A percentile compares a stretch with the other conserved stretches of the same genome.
phyloP scores from a whole-genome alignment of 371 early-diverging fungal genomes.

The Blakeslea trispora region DNA sequence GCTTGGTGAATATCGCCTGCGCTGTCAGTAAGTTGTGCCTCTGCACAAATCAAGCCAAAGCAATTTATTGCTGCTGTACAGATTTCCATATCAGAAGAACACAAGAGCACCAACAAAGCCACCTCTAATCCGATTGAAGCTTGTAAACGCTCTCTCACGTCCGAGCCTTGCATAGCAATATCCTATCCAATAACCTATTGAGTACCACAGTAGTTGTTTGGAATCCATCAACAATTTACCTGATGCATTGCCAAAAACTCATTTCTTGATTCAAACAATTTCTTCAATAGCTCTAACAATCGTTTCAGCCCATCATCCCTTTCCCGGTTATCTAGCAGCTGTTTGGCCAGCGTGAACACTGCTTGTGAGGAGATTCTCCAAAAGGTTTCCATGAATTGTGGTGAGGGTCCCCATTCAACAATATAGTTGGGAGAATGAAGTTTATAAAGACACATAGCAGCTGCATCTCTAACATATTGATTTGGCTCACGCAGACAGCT shows the following conservation, averaged over 20 bases:
- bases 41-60: conserved; percentile 65
- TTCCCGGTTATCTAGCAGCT: conserved; percentile 56
- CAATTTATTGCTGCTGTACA: conserved; percentile 64
- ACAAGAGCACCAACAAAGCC: conserved; percentile 74
- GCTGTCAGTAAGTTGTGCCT: conserved; percentile 62
- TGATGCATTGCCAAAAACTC: conserved; percentile 58
- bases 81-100: conserved; percentile 76
- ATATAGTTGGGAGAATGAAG: conserved; percentile 64
- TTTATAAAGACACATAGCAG: conserved; percentile 70
- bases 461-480: conserved; percentile 65
- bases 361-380: conserved; percentile 71
- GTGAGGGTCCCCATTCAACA: conserved; percentile 63
- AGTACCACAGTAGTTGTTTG: too few species aligned
- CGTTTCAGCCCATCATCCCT: conserved; percentile 56
- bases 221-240: conserved; percentile 6
- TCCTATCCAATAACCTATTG: conserved; percentile 23
- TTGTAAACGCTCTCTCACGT: conserved; percentile 64
- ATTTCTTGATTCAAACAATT: conserved; percentile 63
- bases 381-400: conserved; percentile 61
- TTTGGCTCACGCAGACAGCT: conserved; percentile 65
- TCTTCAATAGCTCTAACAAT: conserved; percentile 60
- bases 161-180: conserved; percentile 53
- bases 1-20: conserved; percentile 55
- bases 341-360: conserved; percentile 54
- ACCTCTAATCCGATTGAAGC: conserved; percentile 79